Base-by-base conservation (phyloP, 345 rosid genomes). In the Salix purpurea region DNA sequence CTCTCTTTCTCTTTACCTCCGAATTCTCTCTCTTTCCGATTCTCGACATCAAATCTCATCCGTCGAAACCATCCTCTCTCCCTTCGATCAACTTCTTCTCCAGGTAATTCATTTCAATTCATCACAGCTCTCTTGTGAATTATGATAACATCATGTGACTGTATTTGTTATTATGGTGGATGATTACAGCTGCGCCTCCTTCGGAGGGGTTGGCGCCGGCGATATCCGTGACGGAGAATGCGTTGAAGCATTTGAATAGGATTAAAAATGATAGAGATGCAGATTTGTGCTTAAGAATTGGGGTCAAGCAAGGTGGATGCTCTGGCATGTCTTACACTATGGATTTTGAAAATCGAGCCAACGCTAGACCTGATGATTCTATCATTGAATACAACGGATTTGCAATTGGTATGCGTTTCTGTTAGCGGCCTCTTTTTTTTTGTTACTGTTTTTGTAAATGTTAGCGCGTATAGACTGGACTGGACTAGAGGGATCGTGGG, bases 321-420 rank as follows among this genome's bases (percentile, higher is more conserved):
- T 93, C 97, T 0, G 99, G 99, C 81, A 93, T 95, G 99, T 95
- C 97, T 24, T 95, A 95, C 79, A 85, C 96, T 0, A 95, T 94
- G 98, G 98, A 95, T 58, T 93, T 95, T 36, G 98, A 93, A 89
- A 87, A 82, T 40, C 82, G 85, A 70, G 77, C 82, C 2, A 90
- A 91, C 19, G 73, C 93, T 4, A 87, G 94, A 80, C 89, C 98
- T 0, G 97, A 90, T 77, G 99, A 93, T 60, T 95, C 99, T 0
- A 65, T 91, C 21, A 91, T 95, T 2, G 91, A 93, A 65, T 91
- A 90, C 36, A 69, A 86, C 21, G 98, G 96, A 7, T 93, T 95
- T 72, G 88, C 87, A 46, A 95, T 93, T 12, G 97, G 99, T 95
- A 89, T 19, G 86, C 60, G 64, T 58, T 58, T 58, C 64, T 58